Evolutionary conservation across 768 basidiomycete species (phyloP), one percentile per base, ranked within the genome.

Genomic region (Macrocybe gigantea): DNA sequence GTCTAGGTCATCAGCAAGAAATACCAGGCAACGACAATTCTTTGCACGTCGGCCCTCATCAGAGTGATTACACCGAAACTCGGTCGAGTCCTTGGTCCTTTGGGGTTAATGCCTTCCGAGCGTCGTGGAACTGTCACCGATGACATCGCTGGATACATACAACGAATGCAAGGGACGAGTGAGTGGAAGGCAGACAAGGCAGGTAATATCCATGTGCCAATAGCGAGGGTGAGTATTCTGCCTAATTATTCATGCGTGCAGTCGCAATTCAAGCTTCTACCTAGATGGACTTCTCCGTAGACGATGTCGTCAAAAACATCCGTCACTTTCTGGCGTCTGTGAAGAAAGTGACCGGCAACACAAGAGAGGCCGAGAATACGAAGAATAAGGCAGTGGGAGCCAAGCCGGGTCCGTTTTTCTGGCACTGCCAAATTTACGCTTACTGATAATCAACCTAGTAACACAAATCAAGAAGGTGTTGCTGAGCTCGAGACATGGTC

Each of bases 51-150:
- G 3, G 75, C 80, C 10, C 80, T 95, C 58, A 79, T 93, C 46
- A 78, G 81, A 39, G 67, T 82, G 32, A 89, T 98, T 52, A 84
- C 86, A 9, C 82, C 87, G 5, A 83, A 79, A 58, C 75, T 98
- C 2, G 93, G 64, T 69, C 89, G 69, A 68, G 86, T 65, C 71
- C 88, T 67, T 67, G 82, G 95, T 56, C 94, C 93, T 37, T 81
- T 90, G 45, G 95, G 95, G 48, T 69, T 98, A 39, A 96, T 99
- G 94, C 96, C 96, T 8, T 88, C 89, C 6, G 90, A 87, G 52
- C 83, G 93, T 63, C 78, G 93, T 49, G 96, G 96, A 5, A 94
- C 94, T 1, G 95, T 98, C 13, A 90, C 91, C 1, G 88, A 93
- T 43, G 91, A 97, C 50, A 74, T 97, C 37, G 83, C 75, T 10